These are phyloP conservation scores for Umbelopsis vinacea DNA, from an alignment of 192 early-diverging fungal genomes.

Conservation along the genomic window DNA sequence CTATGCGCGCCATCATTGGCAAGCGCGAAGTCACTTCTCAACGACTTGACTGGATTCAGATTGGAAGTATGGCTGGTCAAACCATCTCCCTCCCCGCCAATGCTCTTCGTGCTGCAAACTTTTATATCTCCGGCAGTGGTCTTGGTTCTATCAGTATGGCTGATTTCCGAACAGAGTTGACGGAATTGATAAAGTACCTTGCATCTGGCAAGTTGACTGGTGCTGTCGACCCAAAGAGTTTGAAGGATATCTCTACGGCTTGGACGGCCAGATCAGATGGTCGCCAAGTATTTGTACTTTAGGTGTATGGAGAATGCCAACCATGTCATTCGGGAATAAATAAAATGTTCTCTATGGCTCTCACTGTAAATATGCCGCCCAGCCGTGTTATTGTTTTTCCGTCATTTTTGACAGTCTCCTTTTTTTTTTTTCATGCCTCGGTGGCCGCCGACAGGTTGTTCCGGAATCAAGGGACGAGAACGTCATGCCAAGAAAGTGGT, in stretches of 20 bases:
- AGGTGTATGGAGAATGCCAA: neutral
- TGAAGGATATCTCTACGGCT: neutral
- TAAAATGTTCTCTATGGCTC: neutral
- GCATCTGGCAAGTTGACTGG: neutral
- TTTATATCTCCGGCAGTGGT: slow-evolving; percentile 25
- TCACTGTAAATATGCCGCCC: neutral
- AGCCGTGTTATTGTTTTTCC: too few species aligned
- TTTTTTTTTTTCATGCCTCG: too few species aligned
- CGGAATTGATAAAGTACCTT: neutral
- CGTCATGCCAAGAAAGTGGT: too few species aligned
- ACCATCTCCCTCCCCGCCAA: neutral
- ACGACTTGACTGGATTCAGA: slow-evolving; percentile 22
- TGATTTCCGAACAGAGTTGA: neutral
- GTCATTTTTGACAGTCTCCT: too few species aligned
- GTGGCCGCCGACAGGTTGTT: too few species aligned
- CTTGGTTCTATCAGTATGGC: slow-evolving; percentile 10
- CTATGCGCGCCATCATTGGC: neutral
- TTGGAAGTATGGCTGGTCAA: slow-evolving; percentile 23
- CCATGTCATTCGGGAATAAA: neutral
- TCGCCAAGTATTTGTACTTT: slow-evolving; percentile 8
- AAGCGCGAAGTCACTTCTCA: neutral
- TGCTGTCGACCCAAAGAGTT: neutral
- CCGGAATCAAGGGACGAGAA: too few species aligned
- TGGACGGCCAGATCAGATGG: slow-evolving; percentile 9
- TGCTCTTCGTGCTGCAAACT: slow-evolving; percentile 12